Base-by-base conservation (phyloP, 805 yeast genomes). In the Osmozyma mogii region DNA sequence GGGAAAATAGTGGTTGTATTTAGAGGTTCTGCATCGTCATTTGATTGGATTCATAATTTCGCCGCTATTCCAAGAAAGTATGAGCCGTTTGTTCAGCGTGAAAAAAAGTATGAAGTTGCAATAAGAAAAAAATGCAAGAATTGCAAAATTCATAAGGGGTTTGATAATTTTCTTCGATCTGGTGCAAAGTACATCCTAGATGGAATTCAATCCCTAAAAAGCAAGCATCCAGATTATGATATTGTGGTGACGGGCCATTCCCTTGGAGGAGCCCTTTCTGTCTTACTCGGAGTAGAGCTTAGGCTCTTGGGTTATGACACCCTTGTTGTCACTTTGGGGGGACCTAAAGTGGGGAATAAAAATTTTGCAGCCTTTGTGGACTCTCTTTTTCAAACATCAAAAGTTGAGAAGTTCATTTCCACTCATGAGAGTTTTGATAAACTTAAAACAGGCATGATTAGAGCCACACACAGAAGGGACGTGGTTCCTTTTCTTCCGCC, bases 221-320 rank as follows among this genome's bases (percentile, higher is more conserved):
- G 49, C 8, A 43, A 56, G 12, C 53, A 66, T 43, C 70, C 75
- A 0, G 65, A 61, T 15, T 78, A 75, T 46, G 47, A 59, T 13
- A 34, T 80, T 4, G 61, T 70, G 2, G 62, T 78, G 2, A 58
- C 76, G 1, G 94, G 94, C 0, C 94, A 84, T 52, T 83, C 92
- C 0, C 52, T 83, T 24, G 88, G 87, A 3, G 94, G 78, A 5
- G 87, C 88, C 0, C 50, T 79, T 29, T 78, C 87, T 2, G 53
- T 65, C 4, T 52, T 83, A 19, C 66, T 72, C 6, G 89, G 81
- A 0, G 60, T 75, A 14, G 92, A 82, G 43, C 59, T 78, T 27
- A 54, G 66, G 32, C 43, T 72, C 12, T 38, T 70, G 45, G 84
- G 84, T 0, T 56, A 55, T 33, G 49, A 69, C 6, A 79, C 82